Conservation (phyloP, 495 filamentous ascomycete species). For the Hypoxylon crocopeplum region DNA sequence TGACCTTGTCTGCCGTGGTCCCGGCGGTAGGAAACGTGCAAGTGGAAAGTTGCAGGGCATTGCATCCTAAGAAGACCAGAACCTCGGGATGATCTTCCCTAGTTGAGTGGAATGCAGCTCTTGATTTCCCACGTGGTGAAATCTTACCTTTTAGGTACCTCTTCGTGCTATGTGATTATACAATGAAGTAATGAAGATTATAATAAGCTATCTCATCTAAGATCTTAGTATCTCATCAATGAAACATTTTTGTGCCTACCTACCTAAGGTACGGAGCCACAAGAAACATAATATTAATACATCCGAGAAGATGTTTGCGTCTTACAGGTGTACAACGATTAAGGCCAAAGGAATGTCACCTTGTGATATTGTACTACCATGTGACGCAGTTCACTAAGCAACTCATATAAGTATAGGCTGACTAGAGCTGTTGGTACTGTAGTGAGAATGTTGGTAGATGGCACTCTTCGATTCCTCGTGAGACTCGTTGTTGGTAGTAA, state of each 20-base stretch:
- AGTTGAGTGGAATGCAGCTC: too few relatives aligned
- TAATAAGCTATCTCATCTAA: slow-evolving; percentile 2
- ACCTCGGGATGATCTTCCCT: too few relatives aligned
- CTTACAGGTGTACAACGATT: not conserved
- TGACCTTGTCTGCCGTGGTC: too few relatives aligned
- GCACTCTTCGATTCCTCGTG: not conserved
- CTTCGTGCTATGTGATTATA: not conserved
- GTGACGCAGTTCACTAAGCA: too few relatives aligned
- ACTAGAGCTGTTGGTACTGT: too few relatives aligned
- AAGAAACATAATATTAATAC: slow-evolving; percentile 5
- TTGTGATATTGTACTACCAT: slow-evolving; percentile 12
- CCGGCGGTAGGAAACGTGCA: not conserved
- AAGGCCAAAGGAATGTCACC: not conserved
- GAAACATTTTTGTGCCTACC: not conserved
- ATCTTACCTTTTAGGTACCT: too few relatives aligned
- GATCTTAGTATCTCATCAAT: not conserved
- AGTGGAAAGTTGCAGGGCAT: not conserved
- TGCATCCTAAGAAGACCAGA: not conserved
- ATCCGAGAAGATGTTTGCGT: slow-evolving; percentile 18
- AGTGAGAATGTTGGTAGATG: too few relatives aligned
- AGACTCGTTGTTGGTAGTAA: slow-evolving; percentile 7
- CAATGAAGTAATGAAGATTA: not conserved
- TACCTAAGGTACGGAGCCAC: not conserved
- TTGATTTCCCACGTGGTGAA: too few relatives aligned
- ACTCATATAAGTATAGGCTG: not conserved